A percentile compares a stretch with the other conserved stretches of the same genome.
These are phyloP conservation scores for Saturnispora halmiae DNA, from an alignment of 805 yeast genomes.

Conservation along the genomic window DNA sequence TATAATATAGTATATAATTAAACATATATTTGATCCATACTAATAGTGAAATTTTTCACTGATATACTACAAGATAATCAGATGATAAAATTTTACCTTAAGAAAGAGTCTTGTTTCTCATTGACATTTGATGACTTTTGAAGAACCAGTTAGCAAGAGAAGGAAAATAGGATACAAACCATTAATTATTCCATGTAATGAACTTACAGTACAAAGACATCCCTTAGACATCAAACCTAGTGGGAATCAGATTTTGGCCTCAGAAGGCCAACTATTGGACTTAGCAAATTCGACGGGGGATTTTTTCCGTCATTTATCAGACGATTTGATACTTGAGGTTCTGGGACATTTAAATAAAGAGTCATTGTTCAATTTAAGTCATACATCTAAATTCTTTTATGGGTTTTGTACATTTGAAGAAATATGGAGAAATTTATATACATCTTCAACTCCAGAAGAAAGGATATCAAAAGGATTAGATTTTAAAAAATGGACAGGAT, in stretches of 20 bases:
- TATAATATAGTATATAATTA: neutral
- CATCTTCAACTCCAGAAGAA: conserved; percentile 16
- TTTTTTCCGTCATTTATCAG: conserved; percentile 41
- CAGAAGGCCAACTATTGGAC: conserved; percentile 14
- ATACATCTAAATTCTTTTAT: conserved; percentile 56
- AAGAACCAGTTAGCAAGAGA: conserved; percentile 1
- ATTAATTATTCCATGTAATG: neutral
- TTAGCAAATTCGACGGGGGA: conserved; percentile 41
- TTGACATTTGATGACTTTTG: conserved; percentile 3
- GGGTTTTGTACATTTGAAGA: conserved; percentile 74
- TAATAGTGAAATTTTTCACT: neutral
- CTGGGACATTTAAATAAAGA: conserved; percentile 39
- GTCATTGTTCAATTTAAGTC: conserved; percentile 45
- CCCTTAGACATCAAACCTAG: conserved; percentile 68
- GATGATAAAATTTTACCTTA: no score
- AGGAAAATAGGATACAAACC: conserved; percentile 1
- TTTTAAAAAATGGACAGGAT: conserved; percentile 53
- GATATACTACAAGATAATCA: neutral
- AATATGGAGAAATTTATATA: conserved; percentile 61
- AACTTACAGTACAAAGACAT: conserved; percentile 36
- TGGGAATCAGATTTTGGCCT: conserved; percentile 43
- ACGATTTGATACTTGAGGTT: conserved; percentile 52
- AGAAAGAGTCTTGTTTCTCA: no score
- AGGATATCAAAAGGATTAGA: conserved; percentile 6
- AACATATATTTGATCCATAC: neutral